Evolutionary conservation across 2,329 filamentous ascomycete genomes (phyloP), one percentile per base, ranked within the genome.

Genomic region (Curvularia spicifera): DNA sequence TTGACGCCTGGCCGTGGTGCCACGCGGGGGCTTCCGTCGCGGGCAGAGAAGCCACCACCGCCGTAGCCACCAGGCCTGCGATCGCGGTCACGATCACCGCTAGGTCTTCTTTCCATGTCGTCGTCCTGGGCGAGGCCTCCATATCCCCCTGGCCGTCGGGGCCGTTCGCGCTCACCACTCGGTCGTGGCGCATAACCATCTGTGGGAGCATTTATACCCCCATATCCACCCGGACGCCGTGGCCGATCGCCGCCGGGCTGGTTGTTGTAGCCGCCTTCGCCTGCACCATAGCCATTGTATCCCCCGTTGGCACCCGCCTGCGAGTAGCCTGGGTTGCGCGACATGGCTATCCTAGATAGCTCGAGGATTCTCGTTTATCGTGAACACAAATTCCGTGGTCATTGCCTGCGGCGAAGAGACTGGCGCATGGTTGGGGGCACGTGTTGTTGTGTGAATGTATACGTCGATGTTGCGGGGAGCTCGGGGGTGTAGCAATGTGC

Each of bases 1-100:
- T 82, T 68, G 54, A 78, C 78, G 31, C 75, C 72, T 5, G 76
- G 75, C 28, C 76, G 69, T 26, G 65, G 66, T 3, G 76, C 73
- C 20, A 66, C 68, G 3, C 71, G 65, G 29, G 63, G 61, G n/a
- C 74, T 72, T 18, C 71, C 66, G 10, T 56, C 59, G 26, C 60
- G 63, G 20, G 66, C 60, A 28, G 59, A 39, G 39, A 68, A 61
- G 47, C 75, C 78, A 13, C 45, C 40, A 15, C 51, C 56, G 1
- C 76, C 77, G 63, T 79, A 79, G 31, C 77, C 78, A 24, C 73
- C 76, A 5, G 78, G 73, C 15, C 55, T 31, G 29, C 61, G 61
- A 33, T 60, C 60, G 1, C 70, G 57, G 40, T 43, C 40, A n/a
- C 40, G 40, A 31, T 72, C 72, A 13, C 54, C 57, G 55, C 69